Base-by-base conservation (phyloP, 495 filamentous ascomycete genomes). In the Parathielavia hyrcaniae region DNA sequence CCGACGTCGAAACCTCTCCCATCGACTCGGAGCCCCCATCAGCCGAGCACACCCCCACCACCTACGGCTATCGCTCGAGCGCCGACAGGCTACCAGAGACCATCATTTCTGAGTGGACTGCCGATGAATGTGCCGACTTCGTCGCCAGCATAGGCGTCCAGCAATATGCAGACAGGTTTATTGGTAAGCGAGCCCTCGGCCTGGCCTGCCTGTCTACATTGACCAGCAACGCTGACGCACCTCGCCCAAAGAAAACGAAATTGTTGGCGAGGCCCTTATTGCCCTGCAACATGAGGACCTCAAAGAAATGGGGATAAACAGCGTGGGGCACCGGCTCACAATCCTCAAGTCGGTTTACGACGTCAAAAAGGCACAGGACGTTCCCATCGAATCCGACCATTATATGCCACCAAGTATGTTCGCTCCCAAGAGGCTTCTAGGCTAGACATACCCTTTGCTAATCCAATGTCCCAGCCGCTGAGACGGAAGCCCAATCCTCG, bases 261-360 rank as follows among this genome's bases (percentile, higher is more conserved):
- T 98, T 65, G 86, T 91, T 41, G 93, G 93, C 49, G 90, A 97
- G 68, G 92, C 89, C 43, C 77, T 98, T 51, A 81, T 97, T 60
- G 89, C 88, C 35, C 74, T 98, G 53, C 85, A 86, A 60, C 93
- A 97, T 71, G 89, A 93, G 46, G 92, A 97, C 65, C 75, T 98
- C 67, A 95, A 91, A 71, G 87, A 95, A 67, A 92, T 98, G 84
- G 90, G 90, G 40, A 86, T 98, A 62, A 76, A 78, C 52, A 96
- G 92, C 70, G 88, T 96, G 39, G 93, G 93, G 5, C 93, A 98
- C 72, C 86, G 93, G 30, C 78, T 98, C 58, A 96, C 91, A 2
- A 93, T 98, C 43, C 78, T 98, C 49, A 97, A 96, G 74, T 87
- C 81, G 60, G 89, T 97, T 38, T 98, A 96, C 71, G 91, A 97